A percentile compares a stretch with the other conserved stretches of the same genome.
phyloP scores from a whole-genome alignment of 2,329 filamentous ascomycete genomes.

The Clarireedia paspali region DNA sequence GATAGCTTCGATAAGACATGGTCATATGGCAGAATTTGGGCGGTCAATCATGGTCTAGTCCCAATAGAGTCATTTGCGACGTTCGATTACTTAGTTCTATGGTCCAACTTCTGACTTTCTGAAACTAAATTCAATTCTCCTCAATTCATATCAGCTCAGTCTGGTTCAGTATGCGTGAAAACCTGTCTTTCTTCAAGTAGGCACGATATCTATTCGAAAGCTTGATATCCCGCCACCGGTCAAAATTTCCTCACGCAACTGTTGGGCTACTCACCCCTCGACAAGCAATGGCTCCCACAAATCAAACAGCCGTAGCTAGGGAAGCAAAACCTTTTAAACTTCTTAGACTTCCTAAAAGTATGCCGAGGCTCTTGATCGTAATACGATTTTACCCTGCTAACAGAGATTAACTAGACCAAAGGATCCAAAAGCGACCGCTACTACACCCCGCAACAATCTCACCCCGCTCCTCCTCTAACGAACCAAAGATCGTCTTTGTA shows the following conservation, averaged over 20 bases:
- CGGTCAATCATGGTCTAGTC: not conserved
- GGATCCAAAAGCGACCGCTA: conserved; percentile 29
- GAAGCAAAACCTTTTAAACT: conserved; percentile 1
- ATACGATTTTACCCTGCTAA: not conserved
- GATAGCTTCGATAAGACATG: not conserved
- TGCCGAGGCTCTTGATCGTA: not conserved
- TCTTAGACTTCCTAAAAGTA: conserved; percentile 18
- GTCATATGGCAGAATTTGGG: not conserved
- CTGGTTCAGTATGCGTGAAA: no score
- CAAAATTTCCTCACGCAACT: no score
- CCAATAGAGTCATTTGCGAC: conserved; percentile 1
- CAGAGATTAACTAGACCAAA: conserved; percentile 17
- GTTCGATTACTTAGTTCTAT: not conserved
- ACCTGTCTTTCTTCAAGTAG: no score
- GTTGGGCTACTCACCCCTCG: no score
- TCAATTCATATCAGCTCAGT: not conserved
- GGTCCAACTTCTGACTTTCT: not conserved
- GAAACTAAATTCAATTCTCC: not conserved
- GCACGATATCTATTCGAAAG: no score
- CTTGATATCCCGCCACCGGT: no score
- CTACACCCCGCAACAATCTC: conserved; percentile 26
- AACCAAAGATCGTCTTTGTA: conserved; percentile 27
- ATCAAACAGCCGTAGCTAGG: not conserved
- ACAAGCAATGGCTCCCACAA: not conserved
- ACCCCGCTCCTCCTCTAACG: conserved; percentile 15